Evolutionary conservation across 148 eudicot species (phyloP).

Genomic region (Camellia granthamiana): DNA sequence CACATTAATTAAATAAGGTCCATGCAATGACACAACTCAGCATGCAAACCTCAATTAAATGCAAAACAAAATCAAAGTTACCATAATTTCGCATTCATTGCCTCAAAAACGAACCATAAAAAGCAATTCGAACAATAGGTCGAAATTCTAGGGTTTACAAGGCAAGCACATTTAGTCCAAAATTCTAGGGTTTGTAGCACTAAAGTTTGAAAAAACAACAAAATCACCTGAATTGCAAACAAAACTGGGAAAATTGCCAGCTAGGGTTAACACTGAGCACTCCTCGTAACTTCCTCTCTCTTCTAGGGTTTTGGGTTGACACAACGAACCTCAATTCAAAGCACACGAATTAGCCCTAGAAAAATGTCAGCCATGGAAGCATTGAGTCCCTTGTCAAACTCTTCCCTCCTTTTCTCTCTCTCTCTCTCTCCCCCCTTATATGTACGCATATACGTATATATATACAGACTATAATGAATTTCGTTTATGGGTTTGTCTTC

Average conservation of each 20-base stretch:
- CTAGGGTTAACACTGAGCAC: background rate
- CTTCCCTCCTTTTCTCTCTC: background rate
- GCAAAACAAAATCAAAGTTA: slow-evolving; percentile 14
- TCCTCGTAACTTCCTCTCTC: slow-evolving; percentile 6
- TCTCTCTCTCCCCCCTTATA: background rate
- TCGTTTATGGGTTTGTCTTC: slow-evolving; percentile 25
- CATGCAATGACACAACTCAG: background rate
- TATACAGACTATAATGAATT: background rate
- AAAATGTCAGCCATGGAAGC: slow-evolving; percentile 15
- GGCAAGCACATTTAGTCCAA: slow-evolving; percentile 15
- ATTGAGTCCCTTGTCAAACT: slow-evolving; percentile 9
- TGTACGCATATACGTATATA: background rate
- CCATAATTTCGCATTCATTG: slow-evolving; percentile 10
- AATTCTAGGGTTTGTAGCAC: slow-evolving; percentile 29
- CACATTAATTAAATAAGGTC: background rate
- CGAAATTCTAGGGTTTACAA: slow-evolving; percentile 36
- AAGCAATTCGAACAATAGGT: slow-evolving; percentile 11
- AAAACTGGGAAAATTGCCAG: slow-evolving; percentile 19
- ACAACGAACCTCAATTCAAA: slow-evolving; percentile 30
- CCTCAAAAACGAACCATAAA: slow-evolving; percentile 14
- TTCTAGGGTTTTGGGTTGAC: slow-evolving; percentile 39
- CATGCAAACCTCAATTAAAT: slow-evolving; percentile 18
- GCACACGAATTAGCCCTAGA: slow-evolving; percentile 24
- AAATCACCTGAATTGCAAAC: slow-evolving; percentile 39
- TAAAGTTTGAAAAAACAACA: background rate